phyloP scores from a whole-genome alignment of 2,329 filamentous ascomycete species.

The Gnomoniopsis sp. region DNA sequence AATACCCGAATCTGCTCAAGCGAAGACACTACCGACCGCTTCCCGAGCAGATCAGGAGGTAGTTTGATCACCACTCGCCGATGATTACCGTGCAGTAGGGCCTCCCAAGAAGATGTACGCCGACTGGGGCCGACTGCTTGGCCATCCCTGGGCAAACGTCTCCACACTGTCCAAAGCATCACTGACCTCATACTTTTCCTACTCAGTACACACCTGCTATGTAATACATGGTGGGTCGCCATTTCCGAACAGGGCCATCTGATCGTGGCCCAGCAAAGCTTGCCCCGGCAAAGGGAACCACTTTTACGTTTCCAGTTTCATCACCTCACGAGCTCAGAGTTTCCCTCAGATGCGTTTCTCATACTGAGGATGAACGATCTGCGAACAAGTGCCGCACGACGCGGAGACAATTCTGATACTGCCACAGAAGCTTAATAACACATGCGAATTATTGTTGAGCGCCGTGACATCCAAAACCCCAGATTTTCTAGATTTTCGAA shows the following conservation, averaged over 20 bases:
- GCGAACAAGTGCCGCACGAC: background rate
- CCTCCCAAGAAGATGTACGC: too few species aligned
- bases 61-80: background rate
- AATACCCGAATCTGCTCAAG: too few species aligned
- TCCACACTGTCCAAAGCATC: background rate
- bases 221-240: background rate
- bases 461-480: background rate
- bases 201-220: too few species aligned
- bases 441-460: background rate
- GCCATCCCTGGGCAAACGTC: too few species aligned
- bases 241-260: background rate
- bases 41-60: background rate
- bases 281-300: background rate
- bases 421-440: background rate
- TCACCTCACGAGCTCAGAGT: background rate
- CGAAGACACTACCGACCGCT: too few species aligned
- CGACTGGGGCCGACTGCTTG: too few species aligned
- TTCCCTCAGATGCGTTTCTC: background rate
- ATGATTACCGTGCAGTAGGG: background rate
- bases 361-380: too few species aligned
- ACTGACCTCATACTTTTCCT: background rate
- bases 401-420: background rate
- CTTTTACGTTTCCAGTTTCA: background rate
- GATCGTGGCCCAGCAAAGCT: background rate
- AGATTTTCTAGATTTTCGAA: background rate